These are phyloP conservation scores for Oryza glaberrima DNA, from an alignment of 176 grass and related monocot genomes.

Conservation along the genomic window DNA sequence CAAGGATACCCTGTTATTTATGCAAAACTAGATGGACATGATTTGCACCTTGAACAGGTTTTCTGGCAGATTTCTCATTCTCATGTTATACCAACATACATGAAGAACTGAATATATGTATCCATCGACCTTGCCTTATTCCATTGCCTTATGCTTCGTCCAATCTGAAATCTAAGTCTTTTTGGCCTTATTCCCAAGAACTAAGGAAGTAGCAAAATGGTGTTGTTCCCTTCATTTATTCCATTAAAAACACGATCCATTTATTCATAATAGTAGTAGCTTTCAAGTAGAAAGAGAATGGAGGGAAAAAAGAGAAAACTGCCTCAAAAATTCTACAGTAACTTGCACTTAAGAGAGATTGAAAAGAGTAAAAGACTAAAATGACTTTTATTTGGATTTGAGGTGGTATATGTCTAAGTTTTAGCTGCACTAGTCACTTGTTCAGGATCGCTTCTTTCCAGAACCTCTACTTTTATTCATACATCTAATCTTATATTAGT, in stretches of 20 bases:
- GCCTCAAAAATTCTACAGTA: background rate
- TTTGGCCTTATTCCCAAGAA: background rate
- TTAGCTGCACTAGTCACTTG: background rate
- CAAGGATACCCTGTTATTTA: conserved; percentile 61
- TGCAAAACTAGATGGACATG: conserved; percentile 40
- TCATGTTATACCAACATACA: conserved; percentile 3
- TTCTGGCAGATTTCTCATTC: conserved; percentile 12
- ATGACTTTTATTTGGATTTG: background rate
- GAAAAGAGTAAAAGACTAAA: background rate
- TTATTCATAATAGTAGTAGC: background rate
- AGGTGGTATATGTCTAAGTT: background rate
- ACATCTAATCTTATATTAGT: background rate
- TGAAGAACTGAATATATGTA: background rate
- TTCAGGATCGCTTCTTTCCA: conserved; percentile 4
- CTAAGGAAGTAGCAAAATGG: background rate
- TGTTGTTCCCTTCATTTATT: background rate
- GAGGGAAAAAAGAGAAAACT: background rate
- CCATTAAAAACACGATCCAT: background rate
- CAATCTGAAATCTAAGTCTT: background rate
- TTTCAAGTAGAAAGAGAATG: background rate
- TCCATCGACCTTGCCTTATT: background rate
- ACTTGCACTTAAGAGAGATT: background rate
- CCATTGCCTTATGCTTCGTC: background rate
- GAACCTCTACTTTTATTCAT: background rate
- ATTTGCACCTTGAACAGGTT: conserved; percentile 78